These are phyloP conservation scores for Podospora pseudoanserina DNA, from an alignment of 495 filamentous ascomycete genomes.

Conservation along the genomic window DNA sequence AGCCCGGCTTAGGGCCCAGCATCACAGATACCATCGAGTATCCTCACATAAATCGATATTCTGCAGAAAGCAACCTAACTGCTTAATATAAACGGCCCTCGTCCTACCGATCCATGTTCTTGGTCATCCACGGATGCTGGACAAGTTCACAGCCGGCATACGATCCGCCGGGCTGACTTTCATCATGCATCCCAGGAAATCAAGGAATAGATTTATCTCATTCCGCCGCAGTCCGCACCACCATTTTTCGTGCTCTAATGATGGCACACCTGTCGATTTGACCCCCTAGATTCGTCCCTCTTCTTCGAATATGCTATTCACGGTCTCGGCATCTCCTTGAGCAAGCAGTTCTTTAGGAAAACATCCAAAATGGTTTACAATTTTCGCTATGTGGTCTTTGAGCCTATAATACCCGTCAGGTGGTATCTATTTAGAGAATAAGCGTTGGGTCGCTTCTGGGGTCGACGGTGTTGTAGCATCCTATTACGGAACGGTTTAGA, in stretches of 20 bases:
- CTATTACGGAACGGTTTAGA: too few relatives aligned
- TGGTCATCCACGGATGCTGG: slow-evolving; percentile 19
- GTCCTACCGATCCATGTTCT: background rate
- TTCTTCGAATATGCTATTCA: slow-evolving; percentile 18
- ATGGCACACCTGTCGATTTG: background rate
- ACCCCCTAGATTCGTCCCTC: slow-evolving; percentile 5
- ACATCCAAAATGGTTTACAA: slow-evolving; percentile 25
- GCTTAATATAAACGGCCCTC: too few relatives aligned
- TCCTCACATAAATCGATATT: too few relatives aligned
- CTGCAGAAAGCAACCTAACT: too few relatives aligned
- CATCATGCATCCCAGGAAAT: slow-evolving; percentile 17
- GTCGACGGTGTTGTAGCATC: background rate
- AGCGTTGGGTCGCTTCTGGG: slow-evolving; percentile 1
- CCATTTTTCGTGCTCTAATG: slow-evolving; percentile 8
- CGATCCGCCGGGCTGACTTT: slow-evolving; percentile 20
- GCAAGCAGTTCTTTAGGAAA: slow-evolving; percentile 27
- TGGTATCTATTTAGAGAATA: slow-evolving; percentile 12
- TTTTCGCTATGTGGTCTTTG: slow-evolving; percentile 25
- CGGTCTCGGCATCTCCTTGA: slow-evolving; percentile 20
- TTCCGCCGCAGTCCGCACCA: slow-evolving; percentile 8
- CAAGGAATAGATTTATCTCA: slow-evolving; percentile 10
- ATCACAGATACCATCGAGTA: background rate
- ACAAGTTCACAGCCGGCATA: slow-evolving; percentile 11
- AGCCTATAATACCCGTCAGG: slow-evolving; percentile 20
- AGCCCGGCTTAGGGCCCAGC: background rate